Conservation (phyloP, 2,329 filamentous ascomycete species). For the Microcyclospora pomicola region DNA sequence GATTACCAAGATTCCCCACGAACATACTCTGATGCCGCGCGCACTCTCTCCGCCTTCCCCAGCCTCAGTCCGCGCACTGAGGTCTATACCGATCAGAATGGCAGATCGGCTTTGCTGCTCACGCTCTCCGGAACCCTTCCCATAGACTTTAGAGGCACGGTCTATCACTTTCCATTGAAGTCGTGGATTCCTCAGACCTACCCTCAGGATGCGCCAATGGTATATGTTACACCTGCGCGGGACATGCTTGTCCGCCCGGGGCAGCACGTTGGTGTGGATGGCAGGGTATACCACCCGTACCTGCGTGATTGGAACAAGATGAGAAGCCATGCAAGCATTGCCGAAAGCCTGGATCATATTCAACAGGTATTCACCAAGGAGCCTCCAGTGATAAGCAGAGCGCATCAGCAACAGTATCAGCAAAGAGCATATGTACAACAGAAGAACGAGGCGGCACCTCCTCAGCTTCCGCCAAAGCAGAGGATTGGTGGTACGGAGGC, state of each 20-base stretch:
- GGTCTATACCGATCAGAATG: conserved; percentile 90
- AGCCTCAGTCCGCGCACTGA: conserved; percentile 77
- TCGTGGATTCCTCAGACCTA: conserved; percentile 91
- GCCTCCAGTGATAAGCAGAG: conserved; percentile 71
- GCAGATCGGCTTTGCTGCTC: conserved; percentile 71
- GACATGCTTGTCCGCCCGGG: conserved; percentile 83
- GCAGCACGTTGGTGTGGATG: conserved; percentile 88
- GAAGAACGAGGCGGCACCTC: conserved; percentile 35
- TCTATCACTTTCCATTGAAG: conserved; percentile 81
- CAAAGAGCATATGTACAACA: conserved; percentile 57
- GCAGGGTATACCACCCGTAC: conserved; percentile 90
- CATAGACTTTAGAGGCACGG: conserved; percentile 76
- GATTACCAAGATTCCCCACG: conserved; percentile 89
- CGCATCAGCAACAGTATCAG: conserved; percentile 33
- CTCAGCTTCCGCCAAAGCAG: conserved; percentile 25
- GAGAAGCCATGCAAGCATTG: conserved; percentile 69
- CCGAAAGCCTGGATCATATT: conserved; percentile 70
- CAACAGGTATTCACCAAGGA: conserved; percentile 87
- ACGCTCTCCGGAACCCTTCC: conserved; percentile 78
- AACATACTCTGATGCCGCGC: conserved; percentile 82
- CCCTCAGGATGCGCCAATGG: conserved; percentile 69
- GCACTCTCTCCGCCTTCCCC: conserved; percentile 64
- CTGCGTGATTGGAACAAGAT: conserved; percentile 77
- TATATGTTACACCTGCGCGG: conserved; percentile 77
- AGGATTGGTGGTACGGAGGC: conserved; percentile 9